Base-by-base conservation (phyloP, 169 alveolate genomes). In the Plasmodium gonderi region DNA sequence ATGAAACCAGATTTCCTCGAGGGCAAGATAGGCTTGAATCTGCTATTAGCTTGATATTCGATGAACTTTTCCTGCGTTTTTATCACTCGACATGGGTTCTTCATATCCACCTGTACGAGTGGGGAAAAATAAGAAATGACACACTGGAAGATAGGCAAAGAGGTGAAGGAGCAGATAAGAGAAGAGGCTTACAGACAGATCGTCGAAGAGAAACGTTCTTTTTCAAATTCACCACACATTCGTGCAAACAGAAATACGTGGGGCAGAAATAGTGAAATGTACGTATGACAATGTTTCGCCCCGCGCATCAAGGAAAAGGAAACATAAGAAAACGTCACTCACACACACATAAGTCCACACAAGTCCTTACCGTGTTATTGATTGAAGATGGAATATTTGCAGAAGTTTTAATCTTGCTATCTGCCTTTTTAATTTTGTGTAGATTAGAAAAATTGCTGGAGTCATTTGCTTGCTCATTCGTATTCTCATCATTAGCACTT, bases 41-140 rank as follows among this genome's bases (percentile, higher is more conserved):
- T 96, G 20, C 80, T 38, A 67, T 72, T 95, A 87, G 83, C 95
- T 92, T 26, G 92, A 92, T 54, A 96, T 64, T 79, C 96, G n/a
- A 98, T 96, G 65, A 91, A 83, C 85, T 96, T 92, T 60, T 95
- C 98, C 94, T 98, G 99, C 79, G 91, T 95, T 47, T 98, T 97
- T 23, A 98, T 85, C 33, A 98, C 97, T 93, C 99, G 96, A 69
- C 98, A 96, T 31, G 99, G 99, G 91, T 98, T 98, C 49, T 94
- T 94, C 77, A 97, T 87, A 78, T 87, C 93, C 31, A 76, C 92
- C 92, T 64, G 20, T 44, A 60, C 74, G 69, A 42, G 75, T 65
- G 42, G 69, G 60, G 75, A 77, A 49, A 80, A 76, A 49, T 81
- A 42, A 42, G 93, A 95, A 92, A 90, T 95, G 81, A 87, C 95